These are phyloP conservation scores for Metarhizium sp. DNA, from an alignment of 2,329 filamentous ascomycete genomes.

Conservation along the genomic window DNA sequence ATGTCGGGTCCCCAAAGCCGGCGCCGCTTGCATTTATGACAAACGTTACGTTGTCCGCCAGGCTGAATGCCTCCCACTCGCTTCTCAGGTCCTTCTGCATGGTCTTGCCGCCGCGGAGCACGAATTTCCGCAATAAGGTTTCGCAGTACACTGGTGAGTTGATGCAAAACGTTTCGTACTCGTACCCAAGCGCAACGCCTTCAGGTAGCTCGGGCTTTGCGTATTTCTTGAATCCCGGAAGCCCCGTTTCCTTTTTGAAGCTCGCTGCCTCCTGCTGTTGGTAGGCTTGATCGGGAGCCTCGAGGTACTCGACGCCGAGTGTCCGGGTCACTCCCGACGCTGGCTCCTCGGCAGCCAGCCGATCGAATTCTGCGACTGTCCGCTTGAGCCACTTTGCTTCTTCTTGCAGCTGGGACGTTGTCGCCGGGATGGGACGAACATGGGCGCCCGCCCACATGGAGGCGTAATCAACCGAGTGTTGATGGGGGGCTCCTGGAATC, in stretches of 20 bases:
- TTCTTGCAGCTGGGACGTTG: conserved; percentile 20
- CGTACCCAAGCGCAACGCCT: conserved; percentile 34
- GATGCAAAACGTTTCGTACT: conserved; percentile 45
- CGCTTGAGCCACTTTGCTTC: conserved; percentile 23
- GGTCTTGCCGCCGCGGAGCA: conserved; percentile 20
- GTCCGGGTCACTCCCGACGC: conserved; percentile 37
- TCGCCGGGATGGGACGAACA: conserved; percentile 38
- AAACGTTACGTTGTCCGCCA: conserved; percentile 13
- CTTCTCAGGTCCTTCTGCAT: conserved; percentile 17
- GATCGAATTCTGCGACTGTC: conserved; percentile 16
- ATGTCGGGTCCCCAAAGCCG: conserved; percentile 22
- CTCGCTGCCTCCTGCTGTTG: conserved; percentile 14
- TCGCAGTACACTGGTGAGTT: conserved; percentile 45
- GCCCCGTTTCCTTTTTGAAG: conserved; percentile 19
- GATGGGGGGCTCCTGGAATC: conserved; percentile 19
- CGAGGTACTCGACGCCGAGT: conserved; percentile 42
- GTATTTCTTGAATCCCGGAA: conserved; percentile 20
- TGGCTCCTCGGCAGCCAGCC: conserved; percentile 14
- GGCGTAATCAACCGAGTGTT: conserved; percentile 34
- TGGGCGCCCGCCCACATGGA: conserved; percentile 51
- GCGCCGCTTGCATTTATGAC: conserved; percentile 25
- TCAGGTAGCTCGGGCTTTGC: conserved; percentile 27
- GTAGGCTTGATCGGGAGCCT: conserved; percentile 32
- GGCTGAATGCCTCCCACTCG: conserved; percentile 22
- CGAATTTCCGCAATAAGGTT: conserved; percentile 20